phyloP scores from a whole-genome alignment of 1,139 yeast species.

The Yamadazyma friedrichii region DNA sequence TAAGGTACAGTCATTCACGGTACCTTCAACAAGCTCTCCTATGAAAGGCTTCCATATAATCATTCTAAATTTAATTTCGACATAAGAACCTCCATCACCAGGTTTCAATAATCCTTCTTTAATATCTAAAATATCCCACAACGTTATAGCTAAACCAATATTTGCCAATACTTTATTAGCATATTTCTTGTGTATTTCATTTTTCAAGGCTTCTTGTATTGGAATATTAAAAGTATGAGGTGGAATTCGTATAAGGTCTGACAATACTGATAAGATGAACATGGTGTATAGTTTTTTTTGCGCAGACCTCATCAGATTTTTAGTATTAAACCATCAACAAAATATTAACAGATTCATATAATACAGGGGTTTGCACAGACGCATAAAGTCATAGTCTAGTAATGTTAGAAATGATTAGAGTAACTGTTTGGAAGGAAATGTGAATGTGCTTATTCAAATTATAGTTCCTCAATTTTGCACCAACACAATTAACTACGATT shows the following conservation, averaged over 20 bases:
- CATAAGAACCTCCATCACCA: conserved; percentile 92
- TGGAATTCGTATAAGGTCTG: conserved; percentile 84
- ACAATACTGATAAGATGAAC: conserved; percentile 79
- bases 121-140: conserved; percentile 78
- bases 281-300: conserved; percentile 33
- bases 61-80: conserved; percentile 71
- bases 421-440: too few relatives aligned
- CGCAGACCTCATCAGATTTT: conserved; percentile 1
- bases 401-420: too few relatives aligned
- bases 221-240: conserved; percentile 81
- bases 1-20: conserved; percentile 83
- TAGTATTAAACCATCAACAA: too few relatives aligned
- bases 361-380: too few relatives aligned
- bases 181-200: conserved; percentile 80
- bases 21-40: conserved; percentile 92
- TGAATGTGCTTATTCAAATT: too few relatives aligned
- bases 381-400: too few relatives aligned
- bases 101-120: conserved; percentile 89
- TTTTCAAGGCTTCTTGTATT: conserved; percentile 65
- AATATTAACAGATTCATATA: too few relatives aligned
- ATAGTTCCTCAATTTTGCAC: too few relatives aligned
- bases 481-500: too few relatives aligned
- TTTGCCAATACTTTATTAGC: conserved; percentile 81
- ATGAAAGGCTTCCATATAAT: conserved; percentile 90
- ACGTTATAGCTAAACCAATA: conserved; percentile 77